Evolutionary conservation across 805 yeast species (phyloP).

Genomic region (Candida wancherniae): DNA sequence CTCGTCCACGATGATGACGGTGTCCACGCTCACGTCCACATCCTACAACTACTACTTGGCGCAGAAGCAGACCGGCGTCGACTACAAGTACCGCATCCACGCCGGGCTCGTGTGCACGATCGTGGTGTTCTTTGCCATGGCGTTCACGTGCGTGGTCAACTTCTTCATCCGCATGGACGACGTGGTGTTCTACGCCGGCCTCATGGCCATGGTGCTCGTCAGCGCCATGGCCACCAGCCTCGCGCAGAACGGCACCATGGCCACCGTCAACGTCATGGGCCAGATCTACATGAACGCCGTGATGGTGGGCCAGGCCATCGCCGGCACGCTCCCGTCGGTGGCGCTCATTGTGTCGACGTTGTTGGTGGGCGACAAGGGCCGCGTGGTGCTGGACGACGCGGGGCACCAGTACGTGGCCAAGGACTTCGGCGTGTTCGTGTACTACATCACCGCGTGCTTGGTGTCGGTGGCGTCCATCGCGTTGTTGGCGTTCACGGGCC

Average conservation of each 20-base stretch:
- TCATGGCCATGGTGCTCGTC: conserved; percentile 59
- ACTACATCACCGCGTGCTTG: conserved; percentile 49
- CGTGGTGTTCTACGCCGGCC: conserved; percentile 40
- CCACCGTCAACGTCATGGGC: conserved; percentile 74
- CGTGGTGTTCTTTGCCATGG: conserved; percentile 53
- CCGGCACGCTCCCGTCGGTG: conserved; percentile 87
- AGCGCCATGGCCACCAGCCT: conserved; percentile 75
- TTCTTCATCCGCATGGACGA: conserved; percentile 35
- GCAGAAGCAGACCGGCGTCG: conserved; percentile 55
- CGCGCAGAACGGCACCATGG: conserved; percentile 88
- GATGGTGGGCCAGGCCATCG: conserved; percentile 92
- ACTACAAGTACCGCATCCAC: conserved; percentile 53
- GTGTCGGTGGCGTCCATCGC: conserved; percentile 41
- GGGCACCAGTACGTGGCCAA: conserved; percentile 25
- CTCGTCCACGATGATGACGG: conserved; percentile 84
- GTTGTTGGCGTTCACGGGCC: conserved; percentile 32
- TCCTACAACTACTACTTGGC: conserved; percentile 57
- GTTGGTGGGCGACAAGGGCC: conserved; percentile 28
- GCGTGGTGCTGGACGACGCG: conserved; percentile 11
- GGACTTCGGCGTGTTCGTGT: conserved; percentile 38
- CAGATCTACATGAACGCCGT: conserved; percentile 79
- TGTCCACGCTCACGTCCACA: conserved; percentile 68
- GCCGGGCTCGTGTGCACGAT: conserved; percentile 59
- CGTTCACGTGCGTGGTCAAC: conserved; percentile 41
- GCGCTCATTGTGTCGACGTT: conserved; percentile 56